A percentile compares a stretch with the other conserved stretches of the same genome.
phyloP scores from a whole-genome alignment of 768 basidiomycete species.

The Galerina marginata region DNA sequence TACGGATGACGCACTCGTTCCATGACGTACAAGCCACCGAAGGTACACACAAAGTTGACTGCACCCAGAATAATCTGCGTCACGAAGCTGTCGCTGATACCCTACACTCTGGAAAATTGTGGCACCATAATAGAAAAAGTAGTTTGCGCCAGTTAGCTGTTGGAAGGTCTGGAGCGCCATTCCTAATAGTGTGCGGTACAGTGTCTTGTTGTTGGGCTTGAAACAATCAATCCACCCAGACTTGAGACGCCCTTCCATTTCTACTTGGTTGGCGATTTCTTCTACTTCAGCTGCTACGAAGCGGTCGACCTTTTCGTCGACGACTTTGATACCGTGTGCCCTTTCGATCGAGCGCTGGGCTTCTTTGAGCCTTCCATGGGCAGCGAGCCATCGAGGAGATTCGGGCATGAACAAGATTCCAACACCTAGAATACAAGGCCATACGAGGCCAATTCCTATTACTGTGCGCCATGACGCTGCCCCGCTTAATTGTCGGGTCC shows the following conservation, averaged over 20 bases:
- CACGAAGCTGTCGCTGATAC: conserved; percentile 67
- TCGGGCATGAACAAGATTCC: conserved; percentile 78
- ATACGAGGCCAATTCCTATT: conserved; percentile 65
- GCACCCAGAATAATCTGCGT: conserved; percentile 79
- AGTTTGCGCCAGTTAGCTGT: conserved; percentile 75
- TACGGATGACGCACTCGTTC: conserved; percentile 49
- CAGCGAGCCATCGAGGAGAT: conserved; percentile 67
- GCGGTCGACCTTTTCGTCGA: conserved; percentile 43
- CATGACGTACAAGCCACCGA: conserved; percentile 76
- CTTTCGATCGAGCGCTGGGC: conserved; percentile 54
- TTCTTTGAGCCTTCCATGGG: conserved; percentile 49
- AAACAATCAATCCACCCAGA: conserved; percentile 78
- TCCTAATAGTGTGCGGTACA: conserved; percentile 68
- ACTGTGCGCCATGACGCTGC: conserved; percentile 66
- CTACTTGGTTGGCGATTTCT: conserved; percentile 59
- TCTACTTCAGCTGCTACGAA: conserved; percentile 54
- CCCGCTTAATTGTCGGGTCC: conserved; percentile 53
- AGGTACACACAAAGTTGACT: conserved; percentile 75
- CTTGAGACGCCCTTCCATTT: conserved; percentile 49
- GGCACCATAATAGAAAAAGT: conserved; percentile 72
- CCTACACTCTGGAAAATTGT: conserved; percentile 74
- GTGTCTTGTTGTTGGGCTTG: conserved; percentile 54
- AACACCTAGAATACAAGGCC: conserved; percentile 63
- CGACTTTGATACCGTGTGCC: conserved; percentile 49
- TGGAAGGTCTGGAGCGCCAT: conserved; percentile 74